Conservation (phyloP, 345 rosid species). For the rapeseed (Brassica napus) region DNA sequence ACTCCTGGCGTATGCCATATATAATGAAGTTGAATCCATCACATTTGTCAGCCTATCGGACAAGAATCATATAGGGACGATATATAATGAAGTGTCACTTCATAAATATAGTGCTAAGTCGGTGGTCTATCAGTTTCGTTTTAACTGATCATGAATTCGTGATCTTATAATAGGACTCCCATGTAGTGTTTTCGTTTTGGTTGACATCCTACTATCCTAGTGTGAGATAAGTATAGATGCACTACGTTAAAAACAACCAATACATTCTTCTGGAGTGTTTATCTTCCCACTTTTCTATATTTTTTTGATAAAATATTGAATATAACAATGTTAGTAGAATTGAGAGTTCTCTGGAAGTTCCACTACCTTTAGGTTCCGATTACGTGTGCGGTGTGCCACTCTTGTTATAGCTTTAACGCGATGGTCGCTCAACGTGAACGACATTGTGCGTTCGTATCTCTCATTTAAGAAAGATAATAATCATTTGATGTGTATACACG, state of each 20-base stretch:
- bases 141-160: neutral
- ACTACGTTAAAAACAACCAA: slow-evolving; percentile 9
- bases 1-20: no score
- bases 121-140: slow-evolving; percentile 1
- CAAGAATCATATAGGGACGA: neutral
- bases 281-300: neutral
- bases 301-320: neutral
- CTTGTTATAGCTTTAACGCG: slow-evolving; percentile 39
- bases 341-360: neutral
- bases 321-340: neutral
- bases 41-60: neutral
- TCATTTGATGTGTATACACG: slow-evolving; percentile 2
- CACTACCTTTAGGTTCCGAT: slow-evolving; percentile 5
- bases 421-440: slow-evolving; percentile 41
- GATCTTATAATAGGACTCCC: neutral
- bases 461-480: slow-evolving; percentile 7
- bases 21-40: neutral
- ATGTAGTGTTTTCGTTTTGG: neutral
- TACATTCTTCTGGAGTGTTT: neutral
- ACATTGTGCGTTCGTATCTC: slow-evolving; percentile 19
- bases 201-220: slow-evolving; percentile 4
- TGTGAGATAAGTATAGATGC: neutral
- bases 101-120: slow-evolving; percentile 2
- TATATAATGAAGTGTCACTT: neutral
- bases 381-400: slow-evolving; percentile 36